Percentiles rank a stretch among this genome's conserved stretches.
Evolutionary conservation across 495 filamentous ascomycete species (phyloP).

Genomic region (Cetradonia linearis): DNA sequence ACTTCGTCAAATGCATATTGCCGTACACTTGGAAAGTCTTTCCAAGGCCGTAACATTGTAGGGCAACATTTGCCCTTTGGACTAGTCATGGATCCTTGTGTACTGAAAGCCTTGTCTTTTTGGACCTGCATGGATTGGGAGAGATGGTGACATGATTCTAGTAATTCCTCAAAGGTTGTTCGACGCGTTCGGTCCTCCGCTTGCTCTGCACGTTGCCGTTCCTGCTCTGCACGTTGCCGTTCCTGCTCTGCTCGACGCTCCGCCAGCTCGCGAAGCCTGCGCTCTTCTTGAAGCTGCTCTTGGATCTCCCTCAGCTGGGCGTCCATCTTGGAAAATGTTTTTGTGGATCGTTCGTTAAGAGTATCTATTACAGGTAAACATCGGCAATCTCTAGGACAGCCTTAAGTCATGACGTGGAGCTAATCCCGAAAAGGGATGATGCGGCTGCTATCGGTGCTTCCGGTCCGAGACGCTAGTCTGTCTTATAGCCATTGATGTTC

Average conservation of each 20-base stretch:
- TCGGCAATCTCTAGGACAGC: no score
- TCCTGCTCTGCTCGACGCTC: background rate
- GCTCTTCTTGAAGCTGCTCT: background rate
- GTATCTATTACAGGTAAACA: no score
- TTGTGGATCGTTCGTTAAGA: no score
- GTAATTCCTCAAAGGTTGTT: background rate
- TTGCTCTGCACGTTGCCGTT: background rate
- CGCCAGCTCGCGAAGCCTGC: background rate
- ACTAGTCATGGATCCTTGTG: background rate
- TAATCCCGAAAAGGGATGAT: no score
- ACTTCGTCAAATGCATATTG: background rate
- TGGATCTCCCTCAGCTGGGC: no score
- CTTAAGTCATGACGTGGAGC: no score
- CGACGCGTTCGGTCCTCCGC: background rate
- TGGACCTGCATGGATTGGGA: background rate
- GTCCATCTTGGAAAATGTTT: no score
- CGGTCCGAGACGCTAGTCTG: no score
- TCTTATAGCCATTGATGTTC: no score
- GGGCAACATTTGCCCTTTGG: background rate
- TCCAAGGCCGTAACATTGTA: background rate
- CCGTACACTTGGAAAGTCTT: background rate
- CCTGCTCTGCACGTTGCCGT: background rate
- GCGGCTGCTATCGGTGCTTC: no score
- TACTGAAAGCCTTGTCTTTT: background rate
- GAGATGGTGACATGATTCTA: background rate